phyloP scores from a whole-genome alignment of 1,139 yeast species.

The Pichia sp. region DNA sequence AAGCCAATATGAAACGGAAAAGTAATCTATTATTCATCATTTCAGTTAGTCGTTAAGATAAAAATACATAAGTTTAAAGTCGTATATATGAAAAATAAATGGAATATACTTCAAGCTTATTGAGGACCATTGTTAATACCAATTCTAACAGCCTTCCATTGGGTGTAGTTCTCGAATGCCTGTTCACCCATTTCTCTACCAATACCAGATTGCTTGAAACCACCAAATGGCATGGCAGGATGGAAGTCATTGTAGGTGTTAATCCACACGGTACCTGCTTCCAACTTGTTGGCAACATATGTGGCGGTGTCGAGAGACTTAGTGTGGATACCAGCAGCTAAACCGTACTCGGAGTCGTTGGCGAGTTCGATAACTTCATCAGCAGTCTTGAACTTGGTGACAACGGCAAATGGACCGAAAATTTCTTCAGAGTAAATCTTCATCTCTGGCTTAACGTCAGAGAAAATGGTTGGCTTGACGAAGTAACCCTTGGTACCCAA shows the following conservation, averaged over 20 bases:
- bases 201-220: slow-evolving; percentile 70
- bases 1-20: too few species aligned
- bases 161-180: slow-evolving; percentile 68
- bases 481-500: slow-evolving; percentile 59
- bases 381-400: slow-evolving; percentile 56
- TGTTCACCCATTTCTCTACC: slow-evolving; percentile 80
- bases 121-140: slow-evolving; percentile 22
- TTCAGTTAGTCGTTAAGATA: neutral
- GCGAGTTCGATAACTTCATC: slow-evolving; percentile 64
- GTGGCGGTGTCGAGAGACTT: slow-evolving; percentile 48
- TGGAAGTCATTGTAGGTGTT: slow-evolving; percentile 75
- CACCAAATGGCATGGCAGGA: slow-evolving; percentile 72
- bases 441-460: slow-evolving; percentile 57
- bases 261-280: slow-evolving; percentile 74
- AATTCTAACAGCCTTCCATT: slow-evolving; percentile 67
- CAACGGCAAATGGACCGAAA: slow-evolving; percentile 71
- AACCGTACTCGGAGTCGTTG: slow-evolving; percentile 68
- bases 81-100: neutral
- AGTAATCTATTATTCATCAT: neutral
- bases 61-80: slow-evolving; percentile 3
- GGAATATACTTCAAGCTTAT: slow-evolving; percentile 12
- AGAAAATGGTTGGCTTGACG: slow-evolving; percentile 63
- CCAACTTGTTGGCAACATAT: slow-evolving; percentile 55
- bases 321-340: slow-evolving; percentile 79
- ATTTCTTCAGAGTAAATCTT: slow-evolving; percentile 63